Evolutionary conservation across 176 grass and related monocot genomes (phyloP), one percentile per base, ranked within the genome.

Genomic region (Dendrocalamus sinicus): DNA sequence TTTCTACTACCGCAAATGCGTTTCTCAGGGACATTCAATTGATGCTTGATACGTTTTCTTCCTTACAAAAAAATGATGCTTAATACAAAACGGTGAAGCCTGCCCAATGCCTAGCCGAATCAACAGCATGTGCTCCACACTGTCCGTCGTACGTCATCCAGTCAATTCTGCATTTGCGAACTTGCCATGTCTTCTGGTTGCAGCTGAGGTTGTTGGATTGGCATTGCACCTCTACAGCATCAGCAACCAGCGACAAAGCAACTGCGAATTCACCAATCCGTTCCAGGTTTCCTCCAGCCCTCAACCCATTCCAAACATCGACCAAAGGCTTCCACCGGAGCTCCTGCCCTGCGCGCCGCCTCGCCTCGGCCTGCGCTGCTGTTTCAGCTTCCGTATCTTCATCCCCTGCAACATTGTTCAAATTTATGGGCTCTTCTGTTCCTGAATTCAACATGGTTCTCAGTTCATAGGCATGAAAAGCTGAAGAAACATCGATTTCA

Each of bases 291-390:
- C 39, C 76, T 75, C 69, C 82, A 68, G 37, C 66, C 35, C 0
- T 81, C 4, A 86, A 14, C 30, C 83, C 83, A 81, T 72, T 90
- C 88, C 83, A 90, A 54, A 71, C 23, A 72, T 90, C 78, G 74
- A 77, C 7, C 70, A 85, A 13, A 66, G 22, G 15, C 62, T 81
- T 85, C 88, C 88, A 89, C n/a, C 52, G 44, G 30, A 85, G 82
- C 23, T 85, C 88, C 62, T 85, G 52, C 52, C 88, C 70, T 1
- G 77, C 88, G 20, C 55, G n/a, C 17, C 65, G 73, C 23, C 90
- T 84, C 20, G 85, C 90, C 78, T 84, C 73, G 10, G 77, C 93
- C 88, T 90, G 90, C 19, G 89, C 86, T 69, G 24, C 81, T 9
- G 93, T 86, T 77, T 90, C 93, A 1, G 52, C 67, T 78, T 85